Conservation (phyloP, 2,329 filamentous ascomycete genomes). For the Cladophialophora carrionii region DNA sequence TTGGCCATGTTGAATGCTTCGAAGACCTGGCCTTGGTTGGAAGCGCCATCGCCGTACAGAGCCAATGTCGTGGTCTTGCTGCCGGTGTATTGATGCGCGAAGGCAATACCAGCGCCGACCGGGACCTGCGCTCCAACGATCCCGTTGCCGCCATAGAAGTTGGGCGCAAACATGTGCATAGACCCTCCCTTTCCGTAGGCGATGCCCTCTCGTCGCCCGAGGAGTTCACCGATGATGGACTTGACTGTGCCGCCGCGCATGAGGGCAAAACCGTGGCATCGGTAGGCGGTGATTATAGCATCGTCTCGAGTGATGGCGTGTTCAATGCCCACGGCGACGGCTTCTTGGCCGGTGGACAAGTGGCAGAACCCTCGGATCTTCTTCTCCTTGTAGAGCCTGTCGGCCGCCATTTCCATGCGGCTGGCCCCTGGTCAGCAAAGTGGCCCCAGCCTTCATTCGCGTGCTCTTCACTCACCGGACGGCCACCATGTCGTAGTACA, state of each 20-base stretch:
- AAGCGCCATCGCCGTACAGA: constrained; percentile 96
- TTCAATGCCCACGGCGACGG: constrained; percentile 95
- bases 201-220: constrained; percentile 94
- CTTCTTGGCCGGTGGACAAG: constrained; percentile 95
- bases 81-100: constrained; percentile 91
- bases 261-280: constrained; percentile 96
- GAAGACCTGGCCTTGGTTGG: constrained; percentile 99
- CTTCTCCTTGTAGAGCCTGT: constrained; percentile 99
- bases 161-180: constrained; percentile 99
- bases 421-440: constrained; percentile 51
- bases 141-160: constrained; percentile 98
- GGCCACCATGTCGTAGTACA: constrained; percentile 97
- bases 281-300: constrained; percentile 96
- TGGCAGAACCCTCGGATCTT: constrained; percentile 99
- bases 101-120: constrained; percentile 92
- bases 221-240: constrained; percentile 92
- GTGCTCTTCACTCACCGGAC: constrained; percentile 68
- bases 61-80: constrained; percentile 85
- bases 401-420: constrained; percentile 99
- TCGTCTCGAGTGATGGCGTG: constrained; percentile 89
- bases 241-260: constrained; percentile 92
- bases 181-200: constrained; percentile 98
- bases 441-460: not conserved
- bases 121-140: constrained; percentile 99
- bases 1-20: constrained; percentile 99